A percentile compares a stretch with the other conserved stretches of the same genome.
phyloP scores from a whole-genome alignment of 2,329 filamentous ascomycete genomes.

The Rhynchosporium secalis region DNA sequence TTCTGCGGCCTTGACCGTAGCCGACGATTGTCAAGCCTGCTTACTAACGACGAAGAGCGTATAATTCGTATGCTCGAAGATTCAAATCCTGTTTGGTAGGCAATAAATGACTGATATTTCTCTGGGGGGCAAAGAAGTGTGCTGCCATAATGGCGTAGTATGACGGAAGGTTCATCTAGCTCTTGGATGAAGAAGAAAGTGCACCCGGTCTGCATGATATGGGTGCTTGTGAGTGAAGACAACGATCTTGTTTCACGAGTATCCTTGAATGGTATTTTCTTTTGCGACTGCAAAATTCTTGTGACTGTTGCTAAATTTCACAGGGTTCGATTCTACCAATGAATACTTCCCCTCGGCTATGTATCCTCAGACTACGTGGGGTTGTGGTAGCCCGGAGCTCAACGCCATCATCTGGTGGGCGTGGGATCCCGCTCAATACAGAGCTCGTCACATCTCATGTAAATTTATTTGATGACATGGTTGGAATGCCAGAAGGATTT shows the following conservation, averaged over 20 bases:
- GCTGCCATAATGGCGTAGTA: slow-evolving; percentile 3
- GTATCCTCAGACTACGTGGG: not conserved
- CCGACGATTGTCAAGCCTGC: too few species aligned
- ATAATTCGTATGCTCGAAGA: not conserved
- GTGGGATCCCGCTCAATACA: slow-evolving; percentile 3
- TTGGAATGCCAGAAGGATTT: slow-evolving; percentile 28
- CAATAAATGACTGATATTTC: not conserved
- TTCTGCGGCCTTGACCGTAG: not conserved
- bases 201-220: not conserved
- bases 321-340: not conserved
- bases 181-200: not conserved
- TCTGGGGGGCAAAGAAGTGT: slow-evolving; percentile 9
- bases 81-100: slow-evolving; percentile 7
- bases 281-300: too few species aligned
- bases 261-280: not conserved
- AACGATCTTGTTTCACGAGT: not conserved
- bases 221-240: not conserved
- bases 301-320: not conserved
- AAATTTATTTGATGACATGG: slow-evolving; percentile 25
- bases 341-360: not conserved
- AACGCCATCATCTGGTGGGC: slow-evolving; percentile 7
- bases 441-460: slow-evolving; percentile 10
- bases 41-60: not conserved
- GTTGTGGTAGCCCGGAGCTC: not conserved
- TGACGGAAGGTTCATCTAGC: slow-evolving; percentile 12